phyloP scores from a whole-genome alignment of 2,329 filamentous ascomycete genomes.

The Torrubiella hemipterigena region DNA sequence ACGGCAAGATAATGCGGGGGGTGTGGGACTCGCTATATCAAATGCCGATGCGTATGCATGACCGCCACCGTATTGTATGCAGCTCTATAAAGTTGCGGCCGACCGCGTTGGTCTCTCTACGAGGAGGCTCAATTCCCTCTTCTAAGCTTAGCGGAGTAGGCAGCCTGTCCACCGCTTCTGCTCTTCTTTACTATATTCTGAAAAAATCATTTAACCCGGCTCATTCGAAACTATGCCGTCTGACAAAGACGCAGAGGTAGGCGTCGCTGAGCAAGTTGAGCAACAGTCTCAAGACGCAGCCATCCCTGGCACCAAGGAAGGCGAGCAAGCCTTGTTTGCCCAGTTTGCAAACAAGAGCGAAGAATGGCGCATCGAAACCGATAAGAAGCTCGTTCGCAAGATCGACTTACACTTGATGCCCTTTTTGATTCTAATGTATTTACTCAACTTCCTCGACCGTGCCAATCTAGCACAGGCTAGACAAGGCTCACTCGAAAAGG shows the following conservation, averaged over 20 bases:
- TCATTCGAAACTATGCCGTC: background rate
- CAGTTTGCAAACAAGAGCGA: conserved; percentile 1
- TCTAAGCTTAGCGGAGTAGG: too few relatives aligned
- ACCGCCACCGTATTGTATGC: too few relatives aligned
- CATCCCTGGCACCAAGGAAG: background rate
- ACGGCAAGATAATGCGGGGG: too few relatives aligned
- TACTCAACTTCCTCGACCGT: background rate
- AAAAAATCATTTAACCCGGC: too few relatives aligned
- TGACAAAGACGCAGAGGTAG: background rate
- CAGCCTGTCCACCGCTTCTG: too few relatives aligned
- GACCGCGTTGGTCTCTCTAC: too few relatives aligned
- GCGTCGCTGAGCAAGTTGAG: background rate
- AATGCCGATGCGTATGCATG: too few relatives aligned
- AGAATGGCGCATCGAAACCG: background rate
- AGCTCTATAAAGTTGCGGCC: too few relatives aligned
- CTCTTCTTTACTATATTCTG: background rate
- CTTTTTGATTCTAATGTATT: background rate
- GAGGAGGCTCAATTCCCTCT: too few relatives aligned
- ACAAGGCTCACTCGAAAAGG: conserved; percentile 16
- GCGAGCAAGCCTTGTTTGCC: background rate
- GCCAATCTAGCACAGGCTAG: background rate
- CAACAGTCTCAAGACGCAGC: background rate
- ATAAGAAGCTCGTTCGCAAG: conserved; percentile 5
- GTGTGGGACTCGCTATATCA: too few relatives aligned
- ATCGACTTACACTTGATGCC: background rate